Evolutionary conservation across 148 eudicot species (phyloP), one percentile per base, ranked within the genome.

Genomic region (Camellia japonica): DNA sequence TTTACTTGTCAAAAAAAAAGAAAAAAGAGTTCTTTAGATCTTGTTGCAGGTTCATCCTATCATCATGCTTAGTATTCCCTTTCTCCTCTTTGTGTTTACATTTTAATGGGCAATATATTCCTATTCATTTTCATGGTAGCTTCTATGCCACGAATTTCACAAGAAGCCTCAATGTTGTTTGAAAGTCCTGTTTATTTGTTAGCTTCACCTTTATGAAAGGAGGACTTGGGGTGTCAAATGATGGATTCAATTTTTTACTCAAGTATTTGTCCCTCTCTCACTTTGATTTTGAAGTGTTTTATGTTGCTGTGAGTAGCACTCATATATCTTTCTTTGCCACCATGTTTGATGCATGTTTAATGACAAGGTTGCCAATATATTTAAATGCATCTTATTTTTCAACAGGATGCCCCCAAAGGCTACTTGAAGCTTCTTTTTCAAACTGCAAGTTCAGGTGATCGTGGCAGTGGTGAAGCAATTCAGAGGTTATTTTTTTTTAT

Each of bases 351-450:
- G 5, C 11, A 23, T 54, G 38, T 69, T 59, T 71, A 2, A 54
- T 71, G 23, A 70, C 18, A 70, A 14, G 3, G 47, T 44, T 69
- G 68, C 15, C 7, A 20, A 20, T 64, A 4, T 77, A 46, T 58
- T 58, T 54, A 30, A 78, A 60, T 69, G 7, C 70, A 70, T 19
- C 54, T 43, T 68, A 76, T 76, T 82, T 58, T 88, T 18, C 67
- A 73, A 68, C 87, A 95, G 98, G 97, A 95, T 89, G 93, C 98
- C 72, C 86, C 93, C 54, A 93, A 86, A 85, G 95, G 98, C 65
- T 95, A 95, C 88, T 83, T 93, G 89, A 93, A 89, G 82, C 97
- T 95, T 74, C 88, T 95, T 62, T 87, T 90, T 79, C 89, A 89
- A 56, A 95, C 98, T 77, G 95, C 93, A 71, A 89, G 93, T 83